These are phyloP conservation scores for Penicillium sp. DNA, from an alignment of 2,329 filamentous ascomycete species.

Conservation along the genomic window DNA sequence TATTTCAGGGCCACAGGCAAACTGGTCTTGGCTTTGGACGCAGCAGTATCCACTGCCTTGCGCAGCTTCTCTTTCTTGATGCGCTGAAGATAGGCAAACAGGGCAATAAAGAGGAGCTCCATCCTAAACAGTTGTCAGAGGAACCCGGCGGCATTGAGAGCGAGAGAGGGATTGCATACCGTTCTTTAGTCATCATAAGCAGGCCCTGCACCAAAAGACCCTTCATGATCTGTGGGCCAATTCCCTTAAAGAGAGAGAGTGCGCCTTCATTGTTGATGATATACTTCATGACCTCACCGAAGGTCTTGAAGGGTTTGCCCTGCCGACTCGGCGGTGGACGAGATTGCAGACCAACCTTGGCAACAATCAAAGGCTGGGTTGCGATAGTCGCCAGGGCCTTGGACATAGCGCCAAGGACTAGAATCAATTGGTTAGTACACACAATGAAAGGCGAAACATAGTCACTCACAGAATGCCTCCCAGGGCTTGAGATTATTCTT, in stretches of 20 bases:
- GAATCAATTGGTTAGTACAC: slow-evolving; percentile 13
- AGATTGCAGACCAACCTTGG: slow-evolving; percentile 94
- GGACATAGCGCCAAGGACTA: slow-evolving; percentile 87
- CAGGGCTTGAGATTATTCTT: slow-evolving; percentile 72
- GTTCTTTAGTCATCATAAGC: slow-evolving; percentile 98
- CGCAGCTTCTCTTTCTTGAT: slow-evolving; percentile 67
- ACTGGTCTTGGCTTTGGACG: slow-evolving; percentile 58
- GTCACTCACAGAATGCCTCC: slow-evolving; percentile 82
- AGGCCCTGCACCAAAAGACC: slow-evolving; percentile 91
- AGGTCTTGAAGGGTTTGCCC: slow-evolving; percentile 90
- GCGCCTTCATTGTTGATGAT: slow-evolving; percentile 85
- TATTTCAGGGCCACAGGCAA: slow-evolving; percentile 50
- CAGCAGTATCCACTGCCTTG: slow-evolving; percentile 63
- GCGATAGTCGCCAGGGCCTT: slow-evolving; percentile 87
- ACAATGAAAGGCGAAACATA: not conserved
- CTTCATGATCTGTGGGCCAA: slow-evolving; percentile 89
- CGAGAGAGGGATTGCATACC: slow-evolving; percentile 56
- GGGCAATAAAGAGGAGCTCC: slow-evolving; percentile 80
- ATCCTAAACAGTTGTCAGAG: slow-evolving; percentile 54
- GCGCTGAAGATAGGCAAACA: slow-evolving; percentile 76
- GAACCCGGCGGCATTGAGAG: not conserved
- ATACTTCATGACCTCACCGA: slow-evolving; percentile 90
- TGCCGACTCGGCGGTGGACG: slow-evolving; percentile 79
- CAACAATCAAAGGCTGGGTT: slow-evolving; percentile 94
- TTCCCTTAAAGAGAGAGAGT: slow-evolving; percentile 89